These are phyloP conservation scores for Cryomyces minteri DNA, from an alignment of 495 filamentous ascomycete species.

Conservation along the genomic window DNA sequence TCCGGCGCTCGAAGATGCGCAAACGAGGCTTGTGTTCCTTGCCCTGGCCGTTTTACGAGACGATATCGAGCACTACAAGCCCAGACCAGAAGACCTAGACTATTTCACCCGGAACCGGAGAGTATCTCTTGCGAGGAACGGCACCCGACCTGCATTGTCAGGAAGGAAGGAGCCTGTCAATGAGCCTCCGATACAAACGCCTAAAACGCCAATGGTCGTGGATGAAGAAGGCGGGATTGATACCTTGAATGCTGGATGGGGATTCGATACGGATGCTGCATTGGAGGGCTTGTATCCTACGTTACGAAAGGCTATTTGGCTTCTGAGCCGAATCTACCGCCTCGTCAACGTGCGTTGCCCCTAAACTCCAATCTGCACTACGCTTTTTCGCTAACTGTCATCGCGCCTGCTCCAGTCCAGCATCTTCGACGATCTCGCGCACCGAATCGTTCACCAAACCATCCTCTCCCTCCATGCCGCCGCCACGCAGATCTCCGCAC, in stretches of 20 bases:
- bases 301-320: constrained; percentile 59
- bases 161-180: constrained; percentile 24
- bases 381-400: too few relatives aligned
- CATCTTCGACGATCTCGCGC: constrained; percentile 61
- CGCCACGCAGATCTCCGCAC: constrained; percentile 27
- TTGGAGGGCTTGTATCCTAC: constrained; percentile 49
- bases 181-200: constrained; percentile 23
- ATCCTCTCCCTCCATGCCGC: constrained; percentile 42
- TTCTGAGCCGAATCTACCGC: constrained; percentile 70
- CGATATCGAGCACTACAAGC: constrained; percentile 52
- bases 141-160: constrained; percentile 17
- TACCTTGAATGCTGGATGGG: constrained; percentile 7
- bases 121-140: constrained; percentile 26
- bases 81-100: constrained; percentile 50
- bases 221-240: constrained; percentile 29
- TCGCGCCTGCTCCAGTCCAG: constrained; percentile 27
- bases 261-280: constrained; percentile 17
- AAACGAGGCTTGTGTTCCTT: constrained; percentile 56
- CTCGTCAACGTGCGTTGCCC: constrained; percentile 47
- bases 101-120: constrained; percentile 35
- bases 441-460: constrained; percentile 60
- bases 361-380: too few relatives aligned
- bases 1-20: constrained; percentile 52
- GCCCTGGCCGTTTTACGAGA: constrained; percentile 46
- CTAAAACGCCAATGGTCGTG: constrained; percentile 31